Evolutionary conservation across 129 eudicot species (phyloP), one percentile per base, ranked within the genome.

Genomic region (Tagetes erecta): DNA sequence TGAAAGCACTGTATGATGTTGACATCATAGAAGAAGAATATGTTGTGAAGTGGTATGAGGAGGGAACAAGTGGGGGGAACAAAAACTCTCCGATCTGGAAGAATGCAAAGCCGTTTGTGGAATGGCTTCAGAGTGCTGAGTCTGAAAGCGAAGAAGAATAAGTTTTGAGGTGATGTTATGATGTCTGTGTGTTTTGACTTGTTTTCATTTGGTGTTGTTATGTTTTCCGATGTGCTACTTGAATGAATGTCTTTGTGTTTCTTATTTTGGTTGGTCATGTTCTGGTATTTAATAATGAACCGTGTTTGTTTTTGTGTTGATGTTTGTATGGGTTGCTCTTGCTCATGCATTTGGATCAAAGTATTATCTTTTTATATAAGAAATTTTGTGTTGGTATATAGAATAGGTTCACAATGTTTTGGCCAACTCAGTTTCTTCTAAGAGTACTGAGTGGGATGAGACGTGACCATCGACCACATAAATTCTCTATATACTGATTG

Each of bases 71-170:
- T 1, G 66, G 66, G 0, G 66, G 8, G 41, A 59, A n/a, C 46
- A 64, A 64, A 47, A 64, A 47, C 27, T 64, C 49, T 0, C 3
- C 47, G 0, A 38, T 64, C 45, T 64, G 68, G 71, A 42, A 66
- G 71, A 66, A 66, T 6, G 71, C 71, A 10, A 66, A 66, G 71
- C 71, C 53, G 0, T 66, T 66, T 66, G 55, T 66, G 20, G 71
- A 66, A 9, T 66, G 71, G 71, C 71, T 66, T 66, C 71, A 66
- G 71, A 66, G 71, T 3, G 71, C 40, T 1, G 71, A 66, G 53
- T 66, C 71, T 42, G 71, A 66, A 27, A 66, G 38, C 39, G 71
- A 66, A 66, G 71, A 66, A 42, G 71, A 66, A 66, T 66, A 66
- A 30, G 47, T 35, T 60, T 4, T 8, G 55, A 66, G 71, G 71